Evolutionary conservation across 2,329 filamentous ascomycete species (phyloP), one percentile per base, ranked within the genome.

Genomic region (Aphanoascus verrucosus): DNA sequence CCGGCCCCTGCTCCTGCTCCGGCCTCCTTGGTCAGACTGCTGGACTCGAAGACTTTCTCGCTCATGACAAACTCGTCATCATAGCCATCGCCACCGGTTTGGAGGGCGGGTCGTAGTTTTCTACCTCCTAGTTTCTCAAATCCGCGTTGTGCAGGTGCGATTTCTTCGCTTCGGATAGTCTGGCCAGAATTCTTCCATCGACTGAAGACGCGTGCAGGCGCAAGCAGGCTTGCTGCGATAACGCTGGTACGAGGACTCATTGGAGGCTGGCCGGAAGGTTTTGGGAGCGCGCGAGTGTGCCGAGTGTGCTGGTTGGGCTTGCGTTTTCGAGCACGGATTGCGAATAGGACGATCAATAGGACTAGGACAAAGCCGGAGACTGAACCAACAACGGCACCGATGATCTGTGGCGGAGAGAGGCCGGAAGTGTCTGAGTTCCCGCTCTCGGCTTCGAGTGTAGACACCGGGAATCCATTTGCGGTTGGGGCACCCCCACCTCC

Each of bases 381-480:
- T 44, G 80, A 80, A 14, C 81, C 81, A 23, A 84, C 72, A n/a
- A 83, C 77, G 45, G 79, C 80, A 6, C 81, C 81, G 17, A 82
- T 78, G 2, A 83, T 75, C 55, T 74, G 73, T 14, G 75, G 74
- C 20, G 77, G 79, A 43, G 71, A 65, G 32, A 63, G 61, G 31
- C 57, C 61, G 17, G 60, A 42, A 7, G 57, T 55, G 17, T 55
- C 57, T 2, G 61, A 58, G n/a, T 52, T 57, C 42, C n/a, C 57
- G 19, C 41, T 48, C 35, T 37, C 53, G 20, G 37, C 55, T 17
- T 20, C 56, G 31, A 54, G 53, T 14, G 54, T 49, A 12, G 53
- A 23, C n/a, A 44, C 45, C 14, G 56, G 28, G 31, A 17, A 28
- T 17, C 43, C 41, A 15, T 49, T 49, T 11, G 38, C 48, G n/a